Evolutionary conservation across 371 early-diverging fungal genomes (phyloP).

Genomic region (Chytridium lagenaria): DNA sequence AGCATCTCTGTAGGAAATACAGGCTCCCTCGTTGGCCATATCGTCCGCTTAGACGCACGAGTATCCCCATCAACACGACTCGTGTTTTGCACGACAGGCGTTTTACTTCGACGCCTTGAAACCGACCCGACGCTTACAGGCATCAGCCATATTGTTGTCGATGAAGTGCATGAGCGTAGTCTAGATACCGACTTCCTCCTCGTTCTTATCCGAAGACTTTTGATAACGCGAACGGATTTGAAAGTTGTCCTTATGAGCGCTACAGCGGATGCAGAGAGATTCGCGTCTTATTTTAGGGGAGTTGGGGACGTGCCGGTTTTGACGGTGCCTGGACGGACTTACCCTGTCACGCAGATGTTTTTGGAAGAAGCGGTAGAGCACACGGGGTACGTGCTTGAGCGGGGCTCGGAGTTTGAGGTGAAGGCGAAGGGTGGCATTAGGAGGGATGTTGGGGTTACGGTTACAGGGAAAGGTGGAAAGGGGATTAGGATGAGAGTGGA

Average conservation of each 20-base stretch:
- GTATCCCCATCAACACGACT: conserved; percentile 47
- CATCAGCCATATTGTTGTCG: conserved; percentile 60
- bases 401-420: conserved; percentile 43
- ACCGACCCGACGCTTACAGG: conserved; percentile 44
- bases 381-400: conserved; percentile 43
- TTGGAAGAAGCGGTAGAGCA: conserved; percentile 74
- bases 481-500: conserved; percentile 36
- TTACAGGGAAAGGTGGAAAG: conserved; percentile 60
- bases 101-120: conserved; percentile 60
- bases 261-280: conserved; percentile 49
- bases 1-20: no score
- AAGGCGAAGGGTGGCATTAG: not conserved
- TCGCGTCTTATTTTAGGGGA: conserved; percentile 49
- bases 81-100: conserved; percentile 65
- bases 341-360: conserved; percentile 73
- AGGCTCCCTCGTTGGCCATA: conserved; percentile 55
- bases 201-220: conserved; percentile 32
- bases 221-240: not conserved
- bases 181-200: conserved; percentile 67
- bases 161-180: conserved; percentile 70
- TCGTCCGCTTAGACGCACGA: conserved; percentile 57
- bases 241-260: conserved; percentile 68
- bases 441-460: conserved; percentile 52
- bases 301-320: conserved; percentile 57
- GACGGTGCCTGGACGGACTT: conserved; percentile 80